These are phyloP conservation scores for Aspergillus pseudotamarii DNA, from an alignment of 2,329 filamentous ascomycete species.

Conservation along the genomic window DNA sequence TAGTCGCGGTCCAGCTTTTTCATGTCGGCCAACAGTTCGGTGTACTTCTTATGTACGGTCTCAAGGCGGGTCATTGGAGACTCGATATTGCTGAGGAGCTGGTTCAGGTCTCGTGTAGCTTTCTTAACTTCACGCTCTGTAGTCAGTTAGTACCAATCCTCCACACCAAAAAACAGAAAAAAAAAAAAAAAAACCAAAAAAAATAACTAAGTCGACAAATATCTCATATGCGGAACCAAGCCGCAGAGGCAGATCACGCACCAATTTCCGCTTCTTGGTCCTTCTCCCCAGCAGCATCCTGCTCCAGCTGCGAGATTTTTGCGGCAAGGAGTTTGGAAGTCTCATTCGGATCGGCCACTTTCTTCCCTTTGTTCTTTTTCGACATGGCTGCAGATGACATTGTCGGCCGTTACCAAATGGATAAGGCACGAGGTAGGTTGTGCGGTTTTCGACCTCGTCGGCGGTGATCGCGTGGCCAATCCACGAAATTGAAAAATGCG, in stretches of 20 bases:
- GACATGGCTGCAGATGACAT: constrained; percentile 55
- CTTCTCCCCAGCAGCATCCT: constrained; percentile 89
- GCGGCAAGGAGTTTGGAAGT: constrained; percentile 89
- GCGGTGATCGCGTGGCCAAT: constrained; percentile 47
- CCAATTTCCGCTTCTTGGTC: constrained; percentile 96
- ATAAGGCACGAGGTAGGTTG: background rate
- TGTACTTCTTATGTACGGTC: constrained; percentile 84
- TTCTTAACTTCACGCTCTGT: constrained; percentile 91
- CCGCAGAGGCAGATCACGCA: constrained; percentile 50
- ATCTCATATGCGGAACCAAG: background rate
- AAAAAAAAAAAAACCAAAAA: too few species aligned
- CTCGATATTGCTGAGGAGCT: constrained; percentile 83
- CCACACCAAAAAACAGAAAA: constrained; percentile 5
- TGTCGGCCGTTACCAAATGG: constrained; percentile 18
- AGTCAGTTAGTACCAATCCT: constrained; percentile 26
- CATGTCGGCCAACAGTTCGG: constrained; percentile 90
- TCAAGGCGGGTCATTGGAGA: constrained; percentile 91
- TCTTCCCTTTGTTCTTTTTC: constrained; percentile 85
- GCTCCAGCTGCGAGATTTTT: constrained; percentile 92
- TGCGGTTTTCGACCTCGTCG: constrained; percentile 48
- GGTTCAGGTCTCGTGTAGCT: constrained; percentile 86
- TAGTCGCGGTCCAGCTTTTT: constrained; percentile 93
- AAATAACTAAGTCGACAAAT: background rate
- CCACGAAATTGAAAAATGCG: constrained; percentile 39
- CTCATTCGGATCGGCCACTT: constrained; percentile 80